Evolutionary conservation across 169 alveolate species (phyloP).

Genomic region (Cyclospora cayetanensis): DNA sequence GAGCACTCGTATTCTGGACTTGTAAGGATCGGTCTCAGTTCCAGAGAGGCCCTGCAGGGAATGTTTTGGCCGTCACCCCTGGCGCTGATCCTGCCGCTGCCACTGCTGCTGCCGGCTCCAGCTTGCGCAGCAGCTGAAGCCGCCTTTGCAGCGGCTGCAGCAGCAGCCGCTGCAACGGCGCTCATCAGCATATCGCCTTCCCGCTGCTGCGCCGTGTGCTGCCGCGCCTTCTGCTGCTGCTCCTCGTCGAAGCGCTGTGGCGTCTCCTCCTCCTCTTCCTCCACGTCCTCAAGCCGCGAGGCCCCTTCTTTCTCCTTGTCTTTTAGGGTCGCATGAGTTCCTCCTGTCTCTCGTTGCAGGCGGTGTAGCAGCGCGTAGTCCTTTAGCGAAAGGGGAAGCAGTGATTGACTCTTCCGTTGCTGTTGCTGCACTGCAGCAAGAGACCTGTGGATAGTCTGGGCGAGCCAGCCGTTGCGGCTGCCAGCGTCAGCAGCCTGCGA

Average conservation of each 20-base stretch:
- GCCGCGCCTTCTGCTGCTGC: background rate
- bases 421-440: conserved; percentile 13
- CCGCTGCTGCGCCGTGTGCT: background rate
- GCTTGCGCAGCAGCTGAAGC: background rate
- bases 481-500: conserved; percentile 8
- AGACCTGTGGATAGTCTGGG: conserved; percentile 31
- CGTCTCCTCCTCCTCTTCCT: background rate
- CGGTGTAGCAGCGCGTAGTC: conserved; percentile 48
- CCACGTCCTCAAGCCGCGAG: background rate
- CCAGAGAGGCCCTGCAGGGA: conserved; percentile 10
- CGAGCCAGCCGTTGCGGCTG: conserved; percentile 57
- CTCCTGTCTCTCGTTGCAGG: background rate
- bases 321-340: background rate
- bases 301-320: background rate
- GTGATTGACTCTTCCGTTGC: background rate
- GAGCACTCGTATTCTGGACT: conserved; percentile 78
- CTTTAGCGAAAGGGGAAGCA: background rate
- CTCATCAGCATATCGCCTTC: background rate
- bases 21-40: conserved; percentile 78
- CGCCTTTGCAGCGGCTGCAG: background rate
- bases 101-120: background rate
- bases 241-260: background rate
- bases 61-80: background rate
- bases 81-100: conserved; percentile 36
- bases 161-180: background rate